Percentiles rank a stretch among this genome's conserved stretches.
phyloP scores from a whole-genome alignment of 2,329 filamentous ascomycete genomes.

The Pseudocercospora pini-densiflorae region DNA sequence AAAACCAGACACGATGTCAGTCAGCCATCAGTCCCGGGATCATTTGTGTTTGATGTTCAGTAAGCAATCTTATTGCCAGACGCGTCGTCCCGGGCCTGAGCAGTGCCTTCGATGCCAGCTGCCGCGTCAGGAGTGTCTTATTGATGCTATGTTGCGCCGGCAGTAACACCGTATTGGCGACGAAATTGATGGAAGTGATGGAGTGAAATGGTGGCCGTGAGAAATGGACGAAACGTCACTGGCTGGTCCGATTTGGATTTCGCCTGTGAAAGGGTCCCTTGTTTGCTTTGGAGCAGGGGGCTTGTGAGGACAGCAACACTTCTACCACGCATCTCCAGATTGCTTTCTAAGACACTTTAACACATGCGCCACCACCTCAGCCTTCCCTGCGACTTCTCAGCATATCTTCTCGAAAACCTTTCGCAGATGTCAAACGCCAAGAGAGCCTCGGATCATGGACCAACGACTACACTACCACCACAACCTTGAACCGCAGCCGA shows the following conservation, averaged over 20 bases:
- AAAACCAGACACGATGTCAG: background rate
- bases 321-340: background rate
- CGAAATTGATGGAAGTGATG: background rate
- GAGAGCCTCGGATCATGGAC: conserved; percentile 27
- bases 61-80: no score
- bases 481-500: conserved; percentile 21
- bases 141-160: no score
- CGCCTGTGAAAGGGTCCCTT: background rate
- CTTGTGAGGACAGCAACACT: background rate
- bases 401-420: background rate
- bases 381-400: background rate
- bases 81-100: no score
- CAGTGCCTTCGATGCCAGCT: background rate
- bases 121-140: background rate
- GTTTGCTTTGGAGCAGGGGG: background rate
- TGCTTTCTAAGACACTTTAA: conserved; percentile 7
- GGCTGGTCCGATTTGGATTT: background rate
- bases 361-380: conserved; percentile 5
- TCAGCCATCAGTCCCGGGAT: no score
- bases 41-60: no score
- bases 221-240: background rate
- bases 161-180: no score
- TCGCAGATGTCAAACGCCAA: conserved; percentile 2
- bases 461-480: conserved; percentile 20
- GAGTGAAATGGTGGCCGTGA: background rate